Percentiles rank a stretch among this genome's conserved stretches.
phyloP scores from a whole-genome alignment of 1,284 basidiomycete species.

The Irpex sp. region DNA sequence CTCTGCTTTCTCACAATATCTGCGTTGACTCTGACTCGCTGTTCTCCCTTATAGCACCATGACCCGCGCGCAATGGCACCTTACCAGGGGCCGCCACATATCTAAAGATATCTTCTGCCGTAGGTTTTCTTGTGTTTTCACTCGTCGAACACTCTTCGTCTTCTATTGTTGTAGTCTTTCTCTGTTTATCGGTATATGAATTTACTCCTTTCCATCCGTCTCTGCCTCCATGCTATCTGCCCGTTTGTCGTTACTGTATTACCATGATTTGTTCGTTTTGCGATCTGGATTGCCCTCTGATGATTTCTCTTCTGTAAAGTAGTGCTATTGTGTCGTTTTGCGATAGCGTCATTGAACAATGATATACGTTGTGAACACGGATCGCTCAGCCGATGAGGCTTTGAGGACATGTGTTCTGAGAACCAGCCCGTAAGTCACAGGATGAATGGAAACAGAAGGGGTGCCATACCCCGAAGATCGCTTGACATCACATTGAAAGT shows the following conservation, averaged over 20 bases:
- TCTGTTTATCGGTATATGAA: constrained; percentile 1
- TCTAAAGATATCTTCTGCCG: background rate
- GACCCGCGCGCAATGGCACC: constrained; percentile 10
- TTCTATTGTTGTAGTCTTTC: background rate
- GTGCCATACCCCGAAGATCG: no score
- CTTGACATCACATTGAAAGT: no score
- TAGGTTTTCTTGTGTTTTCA: background rate
- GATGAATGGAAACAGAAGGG: no score
- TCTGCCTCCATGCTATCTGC: background rate
- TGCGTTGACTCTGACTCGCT: background rate
- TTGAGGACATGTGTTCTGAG: no score
- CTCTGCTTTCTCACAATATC: background rate
- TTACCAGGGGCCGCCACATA: background rate
- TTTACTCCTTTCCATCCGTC: background rate
- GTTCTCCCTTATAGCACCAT: constrained; percentile 2
- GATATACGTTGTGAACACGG: background rate
- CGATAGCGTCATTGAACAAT: background rate
- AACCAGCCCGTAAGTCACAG: no score
- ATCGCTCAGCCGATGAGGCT: no score
- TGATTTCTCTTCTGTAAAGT: background rate
- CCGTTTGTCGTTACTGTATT: background rate
- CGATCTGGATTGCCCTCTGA: background rate
- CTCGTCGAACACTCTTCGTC: background rate
- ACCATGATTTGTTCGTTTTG: background rate
- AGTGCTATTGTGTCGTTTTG: background rate